Base-by-base conservation (phyloP, 1,284 basidiomycete genomes). In the Golubevia sp. region DNA sequence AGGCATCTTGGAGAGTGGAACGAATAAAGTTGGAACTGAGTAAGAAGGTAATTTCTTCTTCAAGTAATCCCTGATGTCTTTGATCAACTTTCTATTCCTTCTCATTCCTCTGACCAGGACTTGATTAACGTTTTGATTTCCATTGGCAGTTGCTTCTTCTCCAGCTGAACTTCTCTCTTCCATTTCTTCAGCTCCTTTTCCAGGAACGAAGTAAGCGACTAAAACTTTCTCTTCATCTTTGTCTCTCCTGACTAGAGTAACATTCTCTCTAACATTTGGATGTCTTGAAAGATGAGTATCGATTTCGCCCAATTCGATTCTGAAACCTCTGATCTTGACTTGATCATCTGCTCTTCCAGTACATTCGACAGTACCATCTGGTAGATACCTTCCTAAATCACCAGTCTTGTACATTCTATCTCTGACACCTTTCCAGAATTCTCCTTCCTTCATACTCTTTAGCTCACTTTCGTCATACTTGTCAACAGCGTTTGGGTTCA, bases 141-240 rank as follows among this genome's bases (percentile, higher is more conserved):
- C 66, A 21, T 66, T 68, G 18, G 54, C 52, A 20, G 59, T 63
- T 25, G 63, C 61, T 23, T 62, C 59, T 27, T n/a, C 64, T 13
- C 61, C 64, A 2, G 30, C 57, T 34, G 30, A 34, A 34, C 50
- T 52, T 52, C 50, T 26, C 30, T 59, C 92, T 56, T 90, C 89
- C 68, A 97, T 85, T 53, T 86, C 87, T 11, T 89, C 87, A 24
- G 85, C 85, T 0, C 90, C 90, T 48, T 90, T 88, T 49, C 93
- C 86, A 18, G 96, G 97, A n/a, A 99, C 97, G 80, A 99, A 95
- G 85, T 99, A 99, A 78, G 92, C 93, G 62, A 99, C 92, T 13
- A 99, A 89, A 34, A 98, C 95, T 87, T 99, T 99, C 86, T 99
- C 97, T 85, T 99, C 97, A 85, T 99, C 94, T 87, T 99, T 99